phyloP scores from a whole-genome alignment of 140 eudicot species.

The Stevia rebaudiana region DNA sequence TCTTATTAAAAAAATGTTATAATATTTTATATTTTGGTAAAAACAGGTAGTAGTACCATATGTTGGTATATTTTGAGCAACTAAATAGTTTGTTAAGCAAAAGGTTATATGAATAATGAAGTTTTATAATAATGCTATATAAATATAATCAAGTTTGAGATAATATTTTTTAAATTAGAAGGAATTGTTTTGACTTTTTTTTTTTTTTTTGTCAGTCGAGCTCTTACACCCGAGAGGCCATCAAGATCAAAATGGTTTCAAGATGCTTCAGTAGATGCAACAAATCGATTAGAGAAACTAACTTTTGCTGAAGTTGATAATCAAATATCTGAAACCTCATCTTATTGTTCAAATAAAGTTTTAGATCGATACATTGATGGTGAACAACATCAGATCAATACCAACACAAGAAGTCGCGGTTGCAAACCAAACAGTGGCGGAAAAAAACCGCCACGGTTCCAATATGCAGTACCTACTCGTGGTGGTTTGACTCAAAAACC shows the following conservation, averaged over 20 bases:
- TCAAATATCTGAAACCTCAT: slow-evolving; percentile 57
- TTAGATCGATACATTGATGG: slow-evolving; percentile 88
- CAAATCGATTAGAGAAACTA: slow-evolving; percentile 29
- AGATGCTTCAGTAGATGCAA: slow-evolving; percentile 27
- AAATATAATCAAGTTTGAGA: background rate
- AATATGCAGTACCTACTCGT: slow-evolving; percentile 35
- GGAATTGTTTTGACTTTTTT: slow-evolving; percentile 11
- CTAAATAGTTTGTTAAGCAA: background rate
- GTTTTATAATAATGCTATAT: background rate
- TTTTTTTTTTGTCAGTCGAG: slow-evolving; percentile 28
- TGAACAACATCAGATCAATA: slow-evolving; percentile 48
- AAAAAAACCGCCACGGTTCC: slow-evolving; percentile 56
- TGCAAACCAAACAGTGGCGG: slow-evolving; percentile 33
- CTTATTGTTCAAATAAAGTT: slow-evolving; percentile 62
- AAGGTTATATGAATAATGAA: background rate
- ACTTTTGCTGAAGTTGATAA: slow-evolving; percentile 28
- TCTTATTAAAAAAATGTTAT: too few species aligned
- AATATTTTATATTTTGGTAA: background rate
- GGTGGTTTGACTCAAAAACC: slow-evolving; percentile 50
- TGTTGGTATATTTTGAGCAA: background rate
- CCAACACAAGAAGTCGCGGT: slow-evolving; percentile 28
- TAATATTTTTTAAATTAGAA: background rate
- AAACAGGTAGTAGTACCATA: background rate
- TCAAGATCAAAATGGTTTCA: slow-evolving; percentile 41
- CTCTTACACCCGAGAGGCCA: slow-evolving; percentile 71